phyloP scores from a whole-genome alignment of 2,329 filamentous ascomycete genomes.

The Sporothrix variecibatus region DNA sequence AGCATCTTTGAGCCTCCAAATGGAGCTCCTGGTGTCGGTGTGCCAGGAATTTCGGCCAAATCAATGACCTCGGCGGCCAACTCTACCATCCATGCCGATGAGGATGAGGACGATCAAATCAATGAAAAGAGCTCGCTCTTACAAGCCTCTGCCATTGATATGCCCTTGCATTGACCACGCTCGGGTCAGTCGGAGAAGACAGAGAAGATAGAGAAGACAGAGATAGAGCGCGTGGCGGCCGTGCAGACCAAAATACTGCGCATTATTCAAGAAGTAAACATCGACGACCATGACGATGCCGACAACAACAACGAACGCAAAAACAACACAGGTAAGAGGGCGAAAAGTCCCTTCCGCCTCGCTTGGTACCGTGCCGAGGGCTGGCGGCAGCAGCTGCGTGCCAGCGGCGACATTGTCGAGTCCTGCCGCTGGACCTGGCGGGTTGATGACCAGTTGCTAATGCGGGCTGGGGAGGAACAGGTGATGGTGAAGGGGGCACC shows the following conservation, averaged over 20 bases:
- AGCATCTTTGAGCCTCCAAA: constrained; percentile 43
- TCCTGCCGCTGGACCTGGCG: constrained; percentile 39
- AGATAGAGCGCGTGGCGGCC: constrained; percentile 26
- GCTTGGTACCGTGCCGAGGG: constrained; percentile 44
- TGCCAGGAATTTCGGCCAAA: background rate
- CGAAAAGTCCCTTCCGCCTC: constrained; percentile 35
- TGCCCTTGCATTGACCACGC: constrained; percentile 42
- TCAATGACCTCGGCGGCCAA: background rate
- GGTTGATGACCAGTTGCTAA: constrained; percentile 32
- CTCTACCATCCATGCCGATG: constrained; percentile 3
- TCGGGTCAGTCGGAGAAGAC: constrained; percentile 31
- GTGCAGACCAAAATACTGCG: constrained; percentile 3
- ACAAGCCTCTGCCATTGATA: constrained; percentile 25
- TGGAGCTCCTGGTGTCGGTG: constrained; percentile 10
- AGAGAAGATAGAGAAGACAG: background rate
- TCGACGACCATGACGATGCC: background rate
- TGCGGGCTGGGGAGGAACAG: background rate
- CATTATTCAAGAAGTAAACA: background rate
- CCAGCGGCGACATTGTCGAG: constrained; percentile 40
- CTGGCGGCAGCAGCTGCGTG: constrained; percentile 41
- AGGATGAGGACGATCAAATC: constrained; percentile 30
- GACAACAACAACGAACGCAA: background rate
- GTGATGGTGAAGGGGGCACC: background rate
- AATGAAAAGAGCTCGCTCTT: constrained; percentile 40
- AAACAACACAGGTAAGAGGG: background rate